Evolutionary conservation across 1,139 yeast species (phyloP), one percentile per base, ranked within the genome.

Genomic region (Scheffersomyces segobiensis): DNA sequence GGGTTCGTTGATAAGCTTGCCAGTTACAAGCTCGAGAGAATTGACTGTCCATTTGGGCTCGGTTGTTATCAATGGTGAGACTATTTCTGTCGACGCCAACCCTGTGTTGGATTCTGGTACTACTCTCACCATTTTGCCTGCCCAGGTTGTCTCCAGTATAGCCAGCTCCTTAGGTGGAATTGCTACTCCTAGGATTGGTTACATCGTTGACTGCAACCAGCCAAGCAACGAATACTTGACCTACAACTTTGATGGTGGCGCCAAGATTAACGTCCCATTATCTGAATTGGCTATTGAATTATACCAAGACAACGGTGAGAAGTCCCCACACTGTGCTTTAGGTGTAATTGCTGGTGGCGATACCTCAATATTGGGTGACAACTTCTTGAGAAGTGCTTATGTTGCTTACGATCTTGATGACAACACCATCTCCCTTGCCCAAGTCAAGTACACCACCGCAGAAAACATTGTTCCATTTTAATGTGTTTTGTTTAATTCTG

Each of bases 321-420:
- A 26, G 21, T 20, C 39, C 50, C 22, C 24, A 49, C 19, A 42
- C 39, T 49, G 50, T 19, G 48, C 39, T 53, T 18, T 39, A 19
- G 26, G 55, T 53, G n/a, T 39, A 12, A 19, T 48, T 5, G n/a
- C 50, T 21, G 20, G 26, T n/a, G 8, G 20, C 24, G 10, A 26
- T 20, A 48, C 50, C 26, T 26, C 50, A 48, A 56, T 66, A 46
- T 66, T 73, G 57, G 79, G 79, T 46, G 76, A 71, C 55, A 67
- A 70, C 57, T 72, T 74, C 58, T 71, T 75, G 66, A 67, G 77
- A 64, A 62, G 62, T 48, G 74, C 75, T 6, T 73, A 74, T 60
- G 63, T 70, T 48, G 71, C 70, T 50, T 73, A 67, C 60, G 70
- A 75, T 55, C 69, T 73, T 54, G 73, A 71, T n/a, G 76, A 65